phyloP scores from a whole-genome alignment of 1,139 yeast genomes.

The Meyerozyma sp. region DNA sequence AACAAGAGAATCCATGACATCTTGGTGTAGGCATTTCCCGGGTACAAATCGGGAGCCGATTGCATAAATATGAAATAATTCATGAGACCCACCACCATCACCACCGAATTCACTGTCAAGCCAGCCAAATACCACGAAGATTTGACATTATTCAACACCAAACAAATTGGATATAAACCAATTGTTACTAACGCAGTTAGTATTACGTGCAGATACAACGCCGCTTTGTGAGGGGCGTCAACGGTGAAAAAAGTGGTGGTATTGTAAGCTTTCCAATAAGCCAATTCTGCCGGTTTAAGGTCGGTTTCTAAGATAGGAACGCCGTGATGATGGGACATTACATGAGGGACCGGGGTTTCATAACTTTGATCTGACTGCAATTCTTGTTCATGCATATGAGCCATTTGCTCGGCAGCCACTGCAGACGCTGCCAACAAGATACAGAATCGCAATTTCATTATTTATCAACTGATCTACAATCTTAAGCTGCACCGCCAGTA shows the following conservation, averaged over 20 bases:
- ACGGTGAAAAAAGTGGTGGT: slow-evolving; percentile 73
- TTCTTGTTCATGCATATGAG: neutral
- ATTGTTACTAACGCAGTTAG: slow-evolving; percentile 43
- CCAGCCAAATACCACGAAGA: slow-evolving; percentile 56
- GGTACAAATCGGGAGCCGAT: slow-evolving; percentile 66
- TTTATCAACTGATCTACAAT: neutral
- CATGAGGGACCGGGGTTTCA: slow-evolving; percentile 44
- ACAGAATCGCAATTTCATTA: neutral
- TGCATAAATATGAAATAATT: slow-evolving; percentile 55
- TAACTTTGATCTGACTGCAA: neutral
- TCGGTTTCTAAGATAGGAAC: slow-evolving; percentile 67
- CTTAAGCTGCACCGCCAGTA: neutral
- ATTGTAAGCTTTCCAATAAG: slow-evolving; percentile 75
- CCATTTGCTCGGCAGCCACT: neutral
- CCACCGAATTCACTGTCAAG: slow-evolving; percentile 45
- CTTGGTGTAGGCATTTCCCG: slow-evolving; percentile 65
- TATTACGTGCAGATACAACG: slow-evolving; percentile 53
- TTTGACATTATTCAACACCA: slow-evolving; percentile 58
- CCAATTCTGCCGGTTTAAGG: slow-evolving; percentile 64
- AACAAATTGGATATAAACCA: slow-evolving; percentile 64
- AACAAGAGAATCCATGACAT: slow-evolving; percentile 62
- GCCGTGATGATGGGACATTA: slow-evolving; percentile 58
- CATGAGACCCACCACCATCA: slow-evolving; percentile 47
- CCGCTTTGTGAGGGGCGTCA: slow-evolving; percentile 43
- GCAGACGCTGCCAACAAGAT: neutral